Conservation (phyloP, 768 basidiomycete species). For the Tephrocybe sp. region DNA sequence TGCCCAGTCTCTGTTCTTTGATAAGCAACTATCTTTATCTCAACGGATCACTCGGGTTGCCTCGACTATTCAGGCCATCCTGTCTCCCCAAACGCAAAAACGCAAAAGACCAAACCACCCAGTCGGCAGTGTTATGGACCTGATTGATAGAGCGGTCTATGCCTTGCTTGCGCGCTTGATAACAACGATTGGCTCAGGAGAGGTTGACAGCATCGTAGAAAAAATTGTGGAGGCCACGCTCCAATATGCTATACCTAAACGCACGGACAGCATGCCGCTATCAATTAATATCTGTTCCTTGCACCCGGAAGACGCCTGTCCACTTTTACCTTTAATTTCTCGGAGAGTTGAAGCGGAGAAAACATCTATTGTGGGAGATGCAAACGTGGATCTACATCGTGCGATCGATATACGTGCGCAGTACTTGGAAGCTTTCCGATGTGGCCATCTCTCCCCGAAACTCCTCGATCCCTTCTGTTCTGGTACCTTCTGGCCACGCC, state of each 20-base stretch:
- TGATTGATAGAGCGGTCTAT: conserved; percentile 67
- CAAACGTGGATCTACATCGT: conserved; percentile 19
- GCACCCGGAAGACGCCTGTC: conserved; percentile 56
- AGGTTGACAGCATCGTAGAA: conserved; percentile 63
- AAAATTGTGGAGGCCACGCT: conserved; percentile 71
- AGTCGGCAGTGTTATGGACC: conserved; percentile 71
- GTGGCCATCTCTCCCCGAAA: conserved; percentile 53
- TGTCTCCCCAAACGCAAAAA: conserved; percentile 47
- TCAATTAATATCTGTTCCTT: conserved; percentile 62
- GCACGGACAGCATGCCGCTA: conserved; percentile 40
- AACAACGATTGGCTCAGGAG: conserved; percentile 53
- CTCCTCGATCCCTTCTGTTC: conserved; percentile 59
- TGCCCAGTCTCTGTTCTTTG: conserved; percentile 67
- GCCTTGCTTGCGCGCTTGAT: conserved; percentile 50
- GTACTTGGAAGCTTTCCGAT: conserved; percentile 64
- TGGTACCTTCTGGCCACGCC: conserved; percentile 63
- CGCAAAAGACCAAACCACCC: conserved; percentile 49
- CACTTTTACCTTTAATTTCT: conserved; percentile 51
- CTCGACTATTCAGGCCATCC: conserved; percentile 49
- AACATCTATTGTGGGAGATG: conserved; percentile 20
- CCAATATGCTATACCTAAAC: conserved; percentile 72
- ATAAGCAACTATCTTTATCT: conserved; percentile 48
- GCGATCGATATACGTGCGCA: conserved; percentile 40
- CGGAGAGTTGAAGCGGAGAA: conserved; percentile 34
- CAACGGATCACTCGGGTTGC: conserved; percentile 72